phyloP scores from a whole-genome alignment of 2,329 filamentous ascomycete genomes.

The Phaeomoniella chlamydospora region DNA sequence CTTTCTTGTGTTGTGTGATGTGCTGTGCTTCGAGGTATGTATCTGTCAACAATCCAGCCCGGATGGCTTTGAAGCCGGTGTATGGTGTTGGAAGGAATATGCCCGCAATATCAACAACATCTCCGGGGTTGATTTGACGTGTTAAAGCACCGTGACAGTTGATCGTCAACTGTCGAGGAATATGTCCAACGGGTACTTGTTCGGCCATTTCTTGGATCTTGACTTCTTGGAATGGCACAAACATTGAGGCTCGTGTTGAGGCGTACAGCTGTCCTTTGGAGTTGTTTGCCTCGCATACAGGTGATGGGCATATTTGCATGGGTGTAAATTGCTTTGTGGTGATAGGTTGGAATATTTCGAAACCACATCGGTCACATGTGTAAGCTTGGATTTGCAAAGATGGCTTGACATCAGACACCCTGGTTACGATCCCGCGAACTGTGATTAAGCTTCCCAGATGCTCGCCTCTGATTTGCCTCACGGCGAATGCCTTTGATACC shows the following conservation, averaged over 20 bases:
- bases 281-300: conserved; percentile 82
- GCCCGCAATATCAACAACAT: conserved; percentile 84
- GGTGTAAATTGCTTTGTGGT: conserved; percentile 83
- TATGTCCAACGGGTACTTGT: conserved; percentile 95
- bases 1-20: conserved; percentile 92
- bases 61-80: conserved; percentile 97
- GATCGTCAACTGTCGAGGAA: conserved; percentile 79
- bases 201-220: conserved; percentile 99
- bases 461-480: conserved; percentile 82
- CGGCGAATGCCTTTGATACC: conserved; percentile 57
- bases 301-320: conserved; percentile 70
- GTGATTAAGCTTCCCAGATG: conserved; percentile 90
- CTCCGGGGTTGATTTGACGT: conserved; percentile 78
- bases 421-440: conserved; percentile 80
- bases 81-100: conserved; percentile 96
- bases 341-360: conserved; percentile 94
- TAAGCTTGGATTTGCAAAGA: conserved; percentile 97
- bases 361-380: conserved; percentile 89
- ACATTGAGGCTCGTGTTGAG: conserved; percentile 92
- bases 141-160: conserved; percentile 80
- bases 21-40: conserved; percentile 94
- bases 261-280: conserved; percentile 86
- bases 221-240: conserved; percentile 92
- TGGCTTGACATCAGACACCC: conserved; percentile 95
- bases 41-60: conserved; percentile 88